These are phyloP conservation scores for Aspergillus diversus DNA, from an alignment of 495 filamentous ascomycete genomes.

Conservation along the genomic window DNA sequence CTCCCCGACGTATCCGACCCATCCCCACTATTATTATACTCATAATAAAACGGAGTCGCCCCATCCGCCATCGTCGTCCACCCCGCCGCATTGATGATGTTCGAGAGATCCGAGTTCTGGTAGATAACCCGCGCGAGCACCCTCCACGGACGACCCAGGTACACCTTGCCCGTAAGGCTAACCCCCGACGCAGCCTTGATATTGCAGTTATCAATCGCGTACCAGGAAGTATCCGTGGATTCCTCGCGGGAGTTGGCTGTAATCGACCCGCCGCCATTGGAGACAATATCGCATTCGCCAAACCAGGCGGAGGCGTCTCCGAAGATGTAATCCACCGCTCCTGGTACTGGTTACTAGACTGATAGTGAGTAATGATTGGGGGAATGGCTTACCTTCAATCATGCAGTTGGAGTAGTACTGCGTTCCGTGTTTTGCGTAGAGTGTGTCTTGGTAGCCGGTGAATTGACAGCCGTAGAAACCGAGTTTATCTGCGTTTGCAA, in stretches of 20 bases:
- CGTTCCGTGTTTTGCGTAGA: conserved; percentile 59
- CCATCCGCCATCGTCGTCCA: conserved; percentile 58
- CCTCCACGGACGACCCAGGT: conserved; percentile 71
- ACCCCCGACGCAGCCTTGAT: conserved; percentile 51
- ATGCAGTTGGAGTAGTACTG: conserved; percentile 61
- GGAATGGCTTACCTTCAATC: conserved; percentile 35
- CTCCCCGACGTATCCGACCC: conserved; percentile 60
- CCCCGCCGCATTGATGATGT: conserved; percentile 62
- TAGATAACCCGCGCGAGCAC: conserved; percentile 67
- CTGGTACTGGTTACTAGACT: conserved; percentile 13
- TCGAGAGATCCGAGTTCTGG: conserved; percentile 58
- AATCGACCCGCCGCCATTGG: conserved; percentile 51
- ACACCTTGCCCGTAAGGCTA: conserved; percentile 55
- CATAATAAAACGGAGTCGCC: conserved; percentile 53
- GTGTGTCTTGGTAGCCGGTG: conserved; percentile 66
- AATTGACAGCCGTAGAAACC: conserved; percentile 65
- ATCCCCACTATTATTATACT: conserved; percentile 61
- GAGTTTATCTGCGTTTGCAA: conserved; percentile 25
- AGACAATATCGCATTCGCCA: conserved; percentile 60
- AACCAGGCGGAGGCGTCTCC: conserved; percentile 70
- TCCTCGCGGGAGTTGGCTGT: conserved; percentile 63
- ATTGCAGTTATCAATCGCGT: conserved; percentile 64
- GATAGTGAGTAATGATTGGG: neutral
- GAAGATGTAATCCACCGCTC: conserved; percentile 65
- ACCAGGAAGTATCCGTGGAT: conserved; percentile 57